Evolutionary conservation across 1,284 basidiomycete species (phyloP), one percentile per base, ranked within the genome.

Genomic region (Phlebopus sp.): DNA sequence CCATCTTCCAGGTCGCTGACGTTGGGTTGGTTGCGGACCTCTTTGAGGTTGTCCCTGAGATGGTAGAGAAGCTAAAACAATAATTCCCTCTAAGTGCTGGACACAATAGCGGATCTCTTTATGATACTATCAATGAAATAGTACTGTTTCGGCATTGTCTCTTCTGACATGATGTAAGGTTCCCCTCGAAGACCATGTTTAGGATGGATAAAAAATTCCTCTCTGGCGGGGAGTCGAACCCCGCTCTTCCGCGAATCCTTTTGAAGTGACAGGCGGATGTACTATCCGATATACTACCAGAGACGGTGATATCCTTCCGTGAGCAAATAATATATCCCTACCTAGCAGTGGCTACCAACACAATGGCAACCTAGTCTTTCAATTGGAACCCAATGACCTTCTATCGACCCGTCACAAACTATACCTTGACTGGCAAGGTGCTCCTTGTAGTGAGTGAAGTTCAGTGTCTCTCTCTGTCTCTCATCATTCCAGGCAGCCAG

Each of bases 1-100:
- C 97, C 5, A 99, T 99, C 64, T 98, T 98, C 83, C 96, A 99
- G 72, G 88, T 99, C 1, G 97, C 97, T 31, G 97, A 99, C 68
- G 81, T 90, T 15, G 97, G 97, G 5, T 81, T 99, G 18, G 95
- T 98, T 3, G 96, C 82, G 47, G 94, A 97, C 66, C 74, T 97
- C 42, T 97, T 86, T 62, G 84, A 94, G 31, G 90, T 77, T 34
- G 92, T 96, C 2, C 94, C 94, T 1, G 82, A 95, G 69, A 71
- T 97, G 47, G 81, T 89, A 27, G 81, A 92, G 70, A 92, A 95
- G 71, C 66, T 96, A 50, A 86, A 90, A 69, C 70, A 78, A 59
- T 75, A 72, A 25, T 25, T 19, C 6, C 5, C 21, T 14, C 8
- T 13, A 25, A n/a, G 11, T n/a, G 17, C 19, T 11, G 5, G 27